A percentile compares a stretch with the other conserved stretches of the same genome.
Evolutionary conservation across 495 filamentous ascomycete genomes (phyloP).

Genomic region (Neurospora tetrasperma): DNA sequence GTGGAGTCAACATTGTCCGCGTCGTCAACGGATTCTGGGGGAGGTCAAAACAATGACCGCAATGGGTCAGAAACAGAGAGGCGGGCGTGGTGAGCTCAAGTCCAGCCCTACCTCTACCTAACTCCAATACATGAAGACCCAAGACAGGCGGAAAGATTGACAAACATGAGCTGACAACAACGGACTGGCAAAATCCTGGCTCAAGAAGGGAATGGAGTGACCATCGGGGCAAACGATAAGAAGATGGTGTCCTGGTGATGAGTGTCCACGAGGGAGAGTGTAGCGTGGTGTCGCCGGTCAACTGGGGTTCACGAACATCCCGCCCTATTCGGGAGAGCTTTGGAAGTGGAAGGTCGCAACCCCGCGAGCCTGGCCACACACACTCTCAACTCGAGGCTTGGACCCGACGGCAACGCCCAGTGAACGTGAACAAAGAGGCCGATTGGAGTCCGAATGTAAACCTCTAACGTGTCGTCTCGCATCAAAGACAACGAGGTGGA

Average conservation of each 20-base stretch:
- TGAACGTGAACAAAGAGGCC: not conserved
- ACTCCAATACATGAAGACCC: not conserved
- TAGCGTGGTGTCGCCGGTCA: not conserved
- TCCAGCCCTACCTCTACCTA: not conserved
- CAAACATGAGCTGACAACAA: not conserved
- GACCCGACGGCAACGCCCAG: not conserved
- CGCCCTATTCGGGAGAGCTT: not conserved
- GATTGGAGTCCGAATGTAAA: not conserved
- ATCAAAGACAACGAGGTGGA: not conserved
- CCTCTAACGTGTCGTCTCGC: not conserved
- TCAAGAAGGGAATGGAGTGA: not conserved
- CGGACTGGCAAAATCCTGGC: not conserved
- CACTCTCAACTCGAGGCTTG: not conserved
- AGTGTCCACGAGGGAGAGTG: not conserved
- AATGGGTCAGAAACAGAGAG: not conserved
- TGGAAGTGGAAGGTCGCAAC: not conserved
- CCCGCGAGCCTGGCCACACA: not conserved
- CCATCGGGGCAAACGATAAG: not conserved
- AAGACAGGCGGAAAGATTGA: not conserved
- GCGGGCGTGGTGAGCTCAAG: not conserved
- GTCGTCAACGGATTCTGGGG: not conserved
- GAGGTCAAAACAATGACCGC: not conserved
- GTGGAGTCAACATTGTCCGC: not conserved
- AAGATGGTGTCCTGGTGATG: not conserved
- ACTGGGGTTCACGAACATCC: not conserved